Conservation (phyloP, 2,329 filamentous ascomycete species). For the Cytospora mali region DNA sequence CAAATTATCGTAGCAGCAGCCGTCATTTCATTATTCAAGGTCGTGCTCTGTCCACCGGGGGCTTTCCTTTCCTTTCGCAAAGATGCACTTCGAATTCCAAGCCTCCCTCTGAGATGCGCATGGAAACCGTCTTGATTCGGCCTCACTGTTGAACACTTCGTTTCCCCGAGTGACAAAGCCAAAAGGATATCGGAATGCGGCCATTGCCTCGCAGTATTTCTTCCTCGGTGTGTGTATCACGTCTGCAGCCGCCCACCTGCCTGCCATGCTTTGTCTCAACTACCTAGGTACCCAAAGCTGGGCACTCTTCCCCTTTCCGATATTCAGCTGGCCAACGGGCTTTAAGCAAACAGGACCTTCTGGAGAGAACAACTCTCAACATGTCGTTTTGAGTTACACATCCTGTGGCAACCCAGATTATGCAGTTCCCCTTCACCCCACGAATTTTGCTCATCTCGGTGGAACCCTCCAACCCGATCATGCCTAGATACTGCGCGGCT, state of each 20-base stretch:
- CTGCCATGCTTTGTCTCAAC: neutral
- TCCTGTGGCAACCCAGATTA: conserved; percentile 5
- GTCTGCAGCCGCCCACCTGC: neutral
- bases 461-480: neutral
- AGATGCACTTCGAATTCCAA: too few relatives aligned
- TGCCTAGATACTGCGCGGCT: neutral
- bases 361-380: neutral
- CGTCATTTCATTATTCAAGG: neutral
- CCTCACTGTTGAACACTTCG: neutral
- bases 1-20: too few relatives aligned
- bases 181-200: too few relatives aligned
- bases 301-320: neutral
- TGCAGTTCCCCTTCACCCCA: neutral
- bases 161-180: neutral
- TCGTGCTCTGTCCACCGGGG: neutral
- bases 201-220: neutral
- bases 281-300: too few relatives aligned
- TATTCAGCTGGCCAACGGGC: neutral
- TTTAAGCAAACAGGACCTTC: neutral
- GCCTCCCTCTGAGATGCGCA: too few relatives aligned
- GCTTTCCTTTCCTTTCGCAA: too few relatives aligned
- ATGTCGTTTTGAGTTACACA: neutral
- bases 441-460: neutral
- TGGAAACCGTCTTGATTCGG: neutral
- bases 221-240: neutral